phyloP scores from a whole-genome alignment of 2,329 filamentous ascomycete genomes.

The Aureobasidium sp. region DNA sequence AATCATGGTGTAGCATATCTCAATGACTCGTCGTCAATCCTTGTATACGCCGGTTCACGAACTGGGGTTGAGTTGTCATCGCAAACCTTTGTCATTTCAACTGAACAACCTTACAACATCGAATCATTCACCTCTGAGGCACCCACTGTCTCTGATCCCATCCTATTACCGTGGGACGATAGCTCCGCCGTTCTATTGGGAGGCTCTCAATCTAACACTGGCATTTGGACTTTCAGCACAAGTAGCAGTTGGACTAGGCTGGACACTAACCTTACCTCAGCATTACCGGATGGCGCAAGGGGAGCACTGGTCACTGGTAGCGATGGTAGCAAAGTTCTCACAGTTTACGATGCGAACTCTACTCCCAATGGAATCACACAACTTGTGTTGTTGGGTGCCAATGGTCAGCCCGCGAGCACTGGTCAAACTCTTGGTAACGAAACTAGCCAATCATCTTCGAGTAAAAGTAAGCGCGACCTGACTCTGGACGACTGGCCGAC shows the following conservation, averaged over 20 bases:
- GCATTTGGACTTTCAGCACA: slow-evolving; percentile 66
- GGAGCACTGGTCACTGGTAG: slow-evolving; percentile 61
- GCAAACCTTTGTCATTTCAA: slow-evolving; percentile 67
- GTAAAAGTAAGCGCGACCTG: slow-evolving; percentile 44
- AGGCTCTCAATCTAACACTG: slow-evolving; percentile 57
- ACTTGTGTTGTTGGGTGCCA: slow-evolving; percentile 57
- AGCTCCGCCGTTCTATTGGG: slow-evolving; percentile 67
- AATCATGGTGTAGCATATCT: slow-evolving; percentile 74
- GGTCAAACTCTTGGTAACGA: slow-evolving; percentile 40
- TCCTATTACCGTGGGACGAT: slow-evolving; percentile 67
- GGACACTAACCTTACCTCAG: slow-evolving; percentile 52
- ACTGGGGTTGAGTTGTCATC: slow-evolving; percentile 56
- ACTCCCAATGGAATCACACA: slow-evolving; percentile 70
- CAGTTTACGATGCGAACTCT: slow-evolving; percentile 67
- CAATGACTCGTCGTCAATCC: slow-evolving; percentile 59
- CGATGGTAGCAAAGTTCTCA: slow-evolving; percentile 71
- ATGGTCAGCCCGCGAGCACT: slow-evolving; percentile 45
- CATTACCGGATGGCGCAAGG: slow-evolving; percentile 25
- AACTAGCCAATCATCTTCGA: slow-evolving; percentile 23
- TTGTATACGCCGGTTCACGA: slow-evolving; percentile 73
- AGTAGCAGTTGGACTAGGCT: slow-evolving; percentile 60
- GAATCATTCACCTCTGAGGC: slow-evolving; percentile 52
- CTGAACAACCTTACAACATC: slow-evolving; percentile 58
- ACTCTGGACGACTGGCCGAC: slow-evolving; percentile 61
- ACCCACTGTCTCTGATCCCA: slow-evolving; percentile 59